Evolutionary conservation across 345 rosid genomes (phyloP), one percentile per base, ranked within the genome.

Genomic region (Cardamine chenopodiifolia): DNA sequence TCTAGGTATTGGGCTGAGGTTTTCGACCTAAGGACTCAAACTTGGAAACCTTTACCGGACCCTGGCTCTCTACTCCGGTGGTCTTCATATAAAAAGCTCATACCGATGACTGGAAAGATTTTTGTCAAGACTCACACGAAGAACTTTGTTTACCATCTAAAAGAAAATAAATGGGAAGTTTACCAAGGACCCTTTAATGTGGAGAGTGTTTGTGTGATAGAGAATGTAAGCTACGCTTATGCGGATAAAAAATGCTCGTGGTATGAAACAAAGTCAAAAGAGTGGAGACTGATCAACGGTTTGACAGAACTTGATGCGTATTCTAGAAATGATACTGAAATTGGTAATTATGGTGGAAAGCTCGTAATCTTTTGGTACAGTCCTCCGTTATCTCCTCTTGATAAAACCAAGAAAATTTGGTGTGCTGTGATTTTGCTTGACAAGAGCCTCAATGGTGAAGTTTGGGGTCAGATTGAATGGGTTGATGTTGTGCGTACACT

Each of bases 391-490:
- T 23, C 6, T 17, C 9, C 28, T 13, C 17, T 12, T 35, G 1
- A 5, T 6, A 11, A 6, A 35, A 39, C 0, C 9, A 8, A 2
- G 1, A 23, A 59, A 13, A 23, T 61, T 22, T 39, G 66, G 66
- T 61, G 66, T 61, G 48, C 34, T 23, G 49, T 61, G 13, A 39
- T 61, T 22, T 61, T 13, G 50, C 49, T 22, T 23, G 20, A 61
- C 25, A 61, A 6, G 32, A 17, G 18, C 2, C 52, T 17, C 14
- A 0, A 23, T 23, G 49, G 32, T 61, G 44, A 61, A 39, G 2
- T 61, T 61, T 61, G 49, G 48, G 65, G 65, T 37, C 11, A 59
- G 17, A 12, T 35, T 35, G 48, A 60, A 13, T 60, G 65, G 65
- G 1, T 4, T 12, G 65, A 60, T 59, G 40, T 35, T 35, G 14